Evolutionary conservation across 495 filamentous ascomycete genomes (phyloP), one percentile per base, ranked within the genome.

Genomic region (Bacidia rubella): DNA sequence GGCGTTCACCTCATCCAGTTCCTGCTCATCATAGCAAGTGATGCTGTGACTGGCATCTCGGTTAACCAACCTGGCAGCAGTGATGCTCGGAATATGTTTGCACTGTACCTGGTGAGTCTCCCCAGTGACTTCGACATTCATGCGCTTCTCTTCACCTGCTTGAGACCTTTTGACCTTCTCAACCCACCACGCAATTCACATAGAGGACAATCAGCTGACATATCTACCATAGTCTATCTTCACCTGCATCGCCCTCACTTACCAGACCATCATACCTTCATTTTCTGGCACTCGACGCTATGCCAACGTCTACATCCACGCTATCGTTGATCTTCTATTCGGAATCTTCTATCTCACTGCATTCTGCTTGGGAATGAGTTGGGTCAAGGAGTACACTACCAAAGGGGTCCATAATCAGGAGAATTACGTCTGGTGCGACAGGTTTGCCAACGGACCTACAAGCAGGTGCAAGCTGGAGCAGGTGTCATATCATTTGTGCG

Each of bases 221-320:
- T n/a, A n/a, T n/a, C n/a, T n/a, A n/a, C n/a, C n/a, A n/a, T 52
- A n/a, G 11, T 50, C 19, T 32, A 24, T 23, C n/a, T n/a, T n/a
- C n/a, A n/a, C n/a, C n/a, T n/a, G n/a, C n/a, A n/a, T n/a, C n/a
- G 85, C 80, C 22, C 76, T 92, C 55, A 76, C 95, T 53, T 97
- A 90, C 65, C 75, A 90, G 52, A 76, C 79, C 47, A 85, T 88
- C 70, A 79, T 87, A 3, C 89, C 87, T 22, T 81, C 86, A 61
- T 95, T 86, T 72, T 74, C 79, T n/a, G 81, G 88, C 54, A 85
- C 88, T 25, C 75, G 78, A 25, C 81, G 79, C 59, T 78, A 89
- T 56, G 85, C 85, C 43, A 81, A 94, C 57, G 82, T 86, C 10
- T 89, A 92, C 63, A 87, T 78, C 49, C 86, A 94, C 66, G 77